phyloP scores from a whole-genome alignment of 2,329 filamentous ascomycete genomes.

The Leptographium radiaticola region DNA sequence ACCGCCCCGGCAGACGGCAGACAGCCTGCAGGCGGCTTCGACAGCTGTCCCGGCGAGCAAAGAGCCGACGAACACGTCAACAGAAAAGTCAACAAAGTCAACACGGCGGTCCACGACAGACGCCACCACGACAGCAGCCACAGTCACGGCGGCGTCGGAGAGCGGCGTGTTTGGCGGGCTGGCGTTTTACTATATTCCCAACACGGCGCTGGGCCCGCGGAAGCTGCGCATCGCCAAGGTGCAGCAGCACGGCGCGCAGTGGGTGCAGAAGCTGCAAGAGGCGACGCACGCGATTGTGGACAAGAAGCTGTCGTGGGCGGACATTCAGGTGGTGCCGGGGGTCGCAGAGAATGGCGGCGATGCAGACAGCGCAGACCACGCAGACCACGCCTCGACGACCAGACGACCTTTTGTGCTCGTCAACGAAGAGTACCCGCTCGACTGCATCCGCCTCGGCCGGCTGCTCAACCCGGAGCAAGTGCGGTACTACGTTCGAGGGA shows the following conservation, averaged over 20 bases:
- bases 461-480: conserved; percentile 45
- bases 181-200: conserved; percentile 68
- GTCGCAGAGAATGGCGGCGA: background rate
- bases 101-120: background rate
- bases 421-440: conserved; percentile 54
- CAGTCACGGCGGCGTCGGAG: conserved; percentile 6
- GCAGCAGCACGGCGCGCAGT: conserved; percentile 60
- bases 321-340: conserved; percentile 47
- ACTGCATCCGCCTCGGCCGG: conserved; percentile 47
- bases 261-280: conserved; percentile 43
- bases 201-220: conserved; percentile 59
- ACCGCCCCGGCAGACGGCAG: too few relatives aligned
- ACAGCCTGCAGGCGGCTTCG: too few relatives aligned
- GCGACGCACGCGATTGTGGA: conserved; percentile 78
- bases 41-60: background rate
- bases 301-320: conserved; percentile 46
- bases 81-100: too few relatives aligned
- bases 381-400: background rate
- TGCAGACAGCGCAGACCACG: background rate
- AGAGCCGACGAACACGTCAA: too few relatives aligned
- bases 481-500: conserved; percentile 46
- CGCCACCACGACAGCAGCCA: background rate
- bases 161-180: conserved; percentile 47
- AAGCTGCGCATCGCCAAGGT: conserved; percentile 62
- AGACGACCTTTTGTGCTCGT: conserved; percentile 34